Evolutionary conservation across 352 stramenopile species (phyloP), one percentile per base, ranked within the genome.

Genomic region (Saprolegnia parasitica): DNA sequence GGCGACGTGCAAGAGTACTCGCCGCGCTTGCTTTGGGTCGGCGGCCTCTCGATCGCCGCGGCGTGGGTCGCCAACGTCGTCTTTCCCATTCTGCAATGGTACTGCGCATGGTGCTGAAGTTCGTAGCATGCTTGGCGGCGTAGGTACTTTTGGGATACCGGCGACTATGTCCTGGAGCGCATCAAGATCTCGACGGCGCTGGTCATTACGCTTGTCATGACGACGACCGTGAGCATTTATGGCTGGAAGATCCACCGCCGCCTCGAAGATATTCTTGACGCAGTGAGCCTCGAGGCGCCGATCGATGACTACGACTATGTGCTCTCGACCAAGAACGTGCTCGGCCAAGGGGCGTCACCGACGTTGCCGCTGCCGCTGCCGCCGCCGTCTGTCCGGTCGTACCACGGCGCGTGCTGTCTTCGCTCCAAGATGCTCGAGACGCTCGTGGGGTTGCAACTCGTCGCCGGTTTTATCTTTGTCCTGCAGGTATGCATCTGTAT

Each of bases 341-440:
- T 15, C 24, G 52, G 52, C 13, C 16, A 60, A 26, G 13, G 13
- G 11, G 11, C 20, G 13, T 60, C 52, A 24, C 52, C 52, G 35
- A 40, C 35, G 10, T 26, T 60, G 35, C 42, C 42, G 13, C 8
- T 49, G 8, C 42, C 42, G 18, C 29, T 35, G 29, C n/a, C 52
- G 16, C 52, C 52, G 10, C 13, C 52, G 35, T 24, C 52, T 3
- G 35, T 40, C 13, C 52, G 52, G 13, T 21, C 24, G 13, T 24
- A 16, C 20, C 52, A 60, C 8, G 52, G 52, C 24, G 24, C 52
- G 11, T 60, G 52, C 35, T 60, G 52, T 24, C 24, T 60, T 35
- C 24, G 52, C 24, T 60, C 52, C 24, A 60, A 60, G 52, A 60
- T 60, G 52, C 52, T 60, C 3, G 52, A 60, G 35, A 60, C 52